Evolutionary conservation across 495 filamentous ascomycete genomes (phyloP), one percentile per base, ranked within the genome.

Genomic region (Xylaria longipes): DNA sequence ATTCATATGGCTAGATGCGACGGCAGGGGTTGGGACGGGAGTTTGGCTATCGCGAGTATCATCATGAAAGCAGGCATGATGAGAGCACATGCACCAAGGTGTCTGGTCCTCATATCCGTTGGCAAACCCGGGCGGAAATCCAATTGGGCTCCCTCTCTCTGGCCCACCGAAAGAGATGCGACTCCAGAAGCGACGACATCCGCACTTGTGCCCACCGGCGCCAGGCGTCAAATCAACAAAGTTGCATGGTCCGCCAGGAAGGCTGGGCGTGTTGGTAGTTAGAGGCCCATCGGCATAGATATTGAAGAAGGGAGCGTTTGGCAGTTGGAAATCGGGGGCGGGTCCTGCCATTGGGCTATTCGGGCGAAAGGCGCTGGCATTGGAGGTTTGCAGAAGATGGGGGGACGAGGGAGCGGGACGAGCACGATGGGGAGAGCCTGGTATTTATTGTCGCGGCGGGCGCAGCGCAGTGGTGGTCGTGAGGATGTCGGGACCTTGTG

Each of bases 41-140:
- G 72, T 46, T 41, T 77, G 78, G 45, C 68, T 71, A 20, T 75
- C 72, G 65, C 80, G 80, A 66, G 79, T 50, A 71, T 84, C 80
- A 73, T 90, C 87, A 75, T 93, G 91, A 75, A 87, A 92, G 78
- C 91, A 93, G 41, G 90, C 91, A 84, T 93, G 91, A 77, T 93
- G 91, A 17, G 86, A 87, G 74, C 91, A 93, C 81, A 91, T 87
- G 82, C 91, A 93, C 79, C 86, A 86, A 56, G 83, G 83, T n/a
- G 75, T 80, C 45, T 83, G 77, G 29, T 81, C 80, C 5, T 73
- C 75, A 72, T 73, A 73, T 72, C 71, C 72, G 74, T 69, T 74
- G 68, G 69, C 67, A 73, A 69, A 77, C 68, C 71, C 78, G 71
- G 63, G 75, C 62, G 76, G 66, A 71, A 48, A 68, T 75, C 78